Evolutionary conservation across 202 grass and related monocot species (phyloP).

Genomic region (Saccharum hybrid): DNA sequence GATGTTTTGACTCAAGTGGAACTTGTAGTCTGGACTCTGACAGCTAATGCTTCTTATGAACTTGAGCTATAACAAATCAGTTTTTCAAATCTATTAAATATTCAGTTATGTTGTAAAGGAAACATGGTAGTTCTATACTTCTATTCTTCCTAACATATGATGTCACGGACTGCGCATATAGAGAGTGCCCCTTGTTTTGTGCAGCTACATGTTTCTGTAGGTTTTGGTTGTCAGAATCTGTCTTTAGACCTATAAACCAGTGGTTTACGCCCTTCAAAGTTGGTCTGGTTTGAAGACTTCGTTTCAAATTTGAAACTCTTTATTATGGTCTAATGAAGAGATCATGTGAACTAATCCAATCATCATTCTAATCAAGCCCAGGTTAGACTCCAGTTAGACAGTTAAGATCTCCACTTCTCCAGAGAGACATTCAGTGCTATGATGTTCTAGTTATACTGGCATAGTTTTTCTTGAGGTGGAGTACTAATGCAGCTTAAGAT

Average conservation of each 20-base stretch:
- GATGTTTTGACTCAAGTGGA: neutral
- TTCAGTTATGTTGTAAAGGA: neutral
- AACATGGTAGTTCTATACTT: constrained; percentile 9
- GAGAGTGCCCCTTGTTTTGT: neutral
- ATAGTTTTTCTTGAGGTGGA: constrained; percentile 7
- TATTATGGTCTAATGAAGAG: neutral
- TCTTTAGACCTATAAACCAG: neutral
- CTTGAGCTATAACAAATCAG: constrained; percentile 5
- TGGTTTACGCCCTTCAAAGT: neutral
- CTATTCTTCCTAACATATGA: constrained; percentile 1
- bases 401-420: neutral
- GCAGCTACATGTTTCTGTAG: constrained; percentile 8
- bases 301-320: neutral
- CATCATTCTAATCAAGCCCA: neutral
- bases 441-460: neutral
- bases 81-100: neutral
- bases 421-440: neutral
- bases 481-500: neutral
- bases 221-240: constrained; percentile 6
- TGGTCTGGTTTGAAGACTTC: neutral
- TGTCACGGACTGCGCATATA: neutral
- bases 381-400: neutral
- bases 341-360: neutral
- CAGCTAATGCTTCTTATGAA: constrained; percentile 2
- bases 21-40: constrained; percentile 23